Base-by-base conservation (phyloP, 768 basidiomycete genomes). In the Suillus subaureus region DNA sequence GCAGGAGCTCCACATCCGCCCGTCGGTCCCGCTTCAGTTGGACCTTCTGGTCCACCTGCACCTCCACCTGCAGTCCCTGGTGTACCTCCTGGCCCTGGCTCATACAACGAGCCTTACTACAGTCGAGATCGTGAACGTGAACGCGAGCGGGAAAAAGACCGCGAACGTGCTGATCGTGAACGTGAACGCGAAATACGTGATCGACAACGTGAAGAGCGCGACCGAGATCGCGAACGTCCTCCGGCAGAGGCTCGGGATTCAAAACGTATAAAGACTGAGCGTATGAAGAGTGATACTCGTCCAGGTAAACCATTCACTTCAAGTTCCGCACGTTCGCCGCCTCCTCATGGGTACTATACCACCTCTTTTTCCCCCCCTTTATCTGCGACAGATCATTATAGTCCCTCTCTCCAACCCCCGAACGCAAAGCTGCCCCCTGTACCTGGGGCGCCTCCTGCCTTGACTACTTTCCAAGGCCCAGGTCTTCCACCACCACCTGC, bases 191-290 rank as follows among this genome's bases (percentile, higher is more conserved):
- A 83, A 42, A 69, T 75, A 54, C 73, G 81, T 40, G 76, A 79
- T n/a, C 67, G 79, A 52, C 75, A 79, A 52, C 63, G 81, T 47
- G 76, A 79, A 47, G 73, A 77, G 63, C 74, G 80, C 57, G 83
- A 84, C 61, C 75, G 82, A 56, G 83, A 84, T 1, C 75, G 84
- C 31, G 83, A 84, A n/a, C 77, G 82, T 16, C 76, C 81, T 6
- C 66, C 68, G 6, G 80, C 81, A 64, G 81, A 83, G 66, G 74
- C 67, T 21, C 79, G 88, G 49, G 89, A 90, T 66, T 78, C 84
- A 18, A 90, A 89, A 74, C 81, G 89, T 61, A 79, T 85, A 66
- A 90, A 89, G 73, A 79, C 82, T 4, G 82, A 87, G 66, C 79
- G 82, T 61, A 78, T 79, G 73, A 83, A 83, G 70, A 70, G 76